A percentile compares a stretch with the other conserved stretches of the same genome.
Evolutionary conservation across 1,284 basidiomycete genomes (phyloP).

Genomic region (Athelia psychrophila): DNA sequence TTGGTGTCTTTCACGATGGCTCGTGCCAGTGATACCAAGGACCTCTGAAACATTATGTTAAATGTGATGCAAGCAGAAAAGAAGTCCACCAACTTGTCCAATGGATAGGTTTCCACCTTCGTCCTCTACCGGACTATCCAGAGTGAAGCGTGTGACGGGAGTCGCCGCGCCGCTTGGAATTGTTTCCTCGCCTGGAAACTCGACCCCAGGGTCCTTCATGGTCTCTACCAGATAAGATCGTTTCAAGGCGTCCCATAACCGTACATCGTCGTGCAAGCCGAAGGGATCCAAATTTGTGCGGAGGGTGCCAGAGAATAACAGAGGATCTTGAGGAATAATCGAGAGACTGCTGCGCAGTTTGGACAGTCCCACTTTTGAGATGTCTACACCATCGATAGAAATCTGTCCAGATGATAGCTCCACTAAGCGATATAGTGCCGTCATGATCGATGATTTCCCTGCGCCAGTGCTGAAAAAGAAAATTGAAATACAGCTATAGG

Average conservation of each 20-base stretch:
- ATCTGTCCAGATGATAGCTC: constrained; percentile 68
- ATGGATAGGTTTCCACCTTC: constrained; percentile 84
- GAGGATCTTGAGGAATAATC: constrained; percentile 90
- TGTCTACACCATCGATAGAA: constrained; percentile 63
- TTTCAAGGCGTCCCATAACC: constrained; percentile 80
- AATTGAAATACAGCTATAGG: constrained; percentile 2
- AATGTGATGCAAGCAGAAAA: constrained; percentile 2
- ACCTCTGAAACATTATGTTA: constrained; percentile 45
- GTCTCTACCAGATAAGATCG: constrained; percentile 59
- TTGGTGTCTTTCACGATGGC: constrained; percentile 78
- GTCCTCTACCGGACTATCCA: constrained; percentile 81
- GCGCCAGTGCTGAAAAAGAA: constrained; percentile 59
- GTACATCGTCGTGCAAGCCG: constrained; percentile 68
- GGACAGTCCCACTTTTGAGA: constrained; percentile 62
- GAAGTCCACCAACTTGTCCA: constrained; percentile 45
- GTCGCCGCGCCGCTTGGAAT: constrained; percentile 33
- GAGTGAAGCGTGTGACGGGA: constrained; percentile 59
- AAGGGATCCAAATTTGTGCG: constrained; percentile 85
- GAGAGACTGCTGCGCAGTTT: constrained; percentile 69
- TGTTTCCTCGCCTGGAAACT: constrained; percentile 9
- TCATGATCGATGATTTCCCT: constrained; percentile 70
- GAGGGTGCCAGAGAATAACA: constrained; percentile 75
- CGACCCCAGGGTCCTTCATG: background rate
- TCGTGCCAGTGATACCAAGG: constrained; percentile 78
- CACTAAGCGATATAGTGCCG: constrained; percentile 55